Conservation (phyloP, 495 filamentous ascomycete genomes). For the Penicillium simplicissimum region DNA sequence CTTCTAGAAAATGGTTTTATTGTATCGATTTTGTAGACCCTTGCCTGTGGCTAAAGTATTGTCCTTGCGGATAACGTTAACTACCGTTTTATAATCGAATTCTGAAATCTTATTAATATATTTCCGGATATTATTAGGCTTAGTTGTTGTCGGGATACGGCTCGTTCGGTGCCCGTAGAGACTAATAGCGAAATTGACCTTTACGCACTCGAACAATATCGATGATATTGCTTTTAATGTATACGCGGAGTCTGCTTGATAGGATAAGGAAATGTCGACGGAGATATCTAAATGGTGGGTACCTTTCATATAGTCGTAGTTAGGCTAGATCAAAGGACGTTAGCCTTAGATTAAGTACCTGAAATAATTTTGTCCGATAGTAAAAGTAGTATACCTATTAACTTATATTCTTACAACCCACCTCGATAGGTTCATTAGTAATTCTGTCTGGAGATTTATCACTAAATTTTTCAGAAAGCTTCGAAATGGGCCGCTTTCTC, state of each 20-base stretch:
- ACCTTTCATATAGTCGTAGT: background rate
- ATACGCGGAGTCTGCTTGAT: constrained; percentile 11
- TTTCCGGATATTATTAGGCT: constrained; percentile 7
- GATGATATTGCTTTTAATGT: constrained; percentile 8
- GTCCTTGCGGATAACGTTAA: constrained; percentile 14
- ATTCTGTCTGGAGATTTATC: background rate
- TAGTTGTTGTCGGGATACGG: constrained; percentile 6
- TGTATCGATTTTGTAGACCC: constrained; percentile 18
- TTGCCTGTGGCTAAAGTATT: constrained; percentile 15
- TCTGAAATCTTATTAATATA: constrained; percentile 9
- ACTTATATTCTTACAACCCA: background rate
- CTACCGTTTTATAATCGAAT: constrained; percentile 17
- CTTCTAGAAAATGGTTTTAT: constrained; percentile 22
- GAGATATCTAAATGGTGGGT: background rate
- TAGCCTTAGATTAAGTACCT: background rate
- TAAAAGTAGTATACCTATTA: background rate
- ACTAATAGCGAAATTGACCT: constrained; percentile 11
- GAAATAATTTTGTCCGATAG: background rate
- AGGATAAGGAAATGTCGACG: constrained; percentile 3
- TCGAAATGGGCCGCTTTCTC: background rate
- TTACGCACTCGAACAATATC: constrained; percentile 12
- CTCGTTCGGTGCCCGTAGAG: constrained; percentile 11
- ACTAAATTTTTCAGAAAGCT: background rate
- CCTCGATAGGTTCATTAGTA: background rate
- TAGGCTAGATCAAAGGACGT: background rate